Evolutionary conservation across 2,329 filamentous ascomycete genomes (phyloP), one percentile per base, ranked within the genome.

Genomic region (Epichloe uncinata): DNA sequence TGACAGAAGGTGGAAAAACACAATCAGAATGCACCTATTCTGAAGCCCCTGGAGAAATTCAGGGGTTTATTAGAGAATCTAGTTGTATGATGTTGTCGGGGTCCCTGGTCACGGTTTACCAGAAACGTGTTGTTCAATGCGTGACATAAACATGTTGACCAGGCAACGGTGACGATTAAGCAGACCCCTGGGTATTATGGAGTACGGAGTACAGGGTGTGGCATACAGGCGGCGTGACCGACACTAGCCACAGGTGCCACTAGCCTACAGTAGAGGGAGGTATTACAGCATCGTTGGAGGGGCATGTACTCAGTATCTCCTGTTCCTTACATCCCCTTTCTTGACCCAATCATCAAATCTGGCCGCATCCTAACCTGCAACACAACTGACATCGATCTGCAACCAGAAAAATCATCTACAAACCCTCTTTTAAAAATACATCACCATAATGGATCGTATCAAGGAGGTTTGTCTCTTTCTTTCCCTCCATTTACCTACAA

Each of bases 391-490:
- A 53, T 53, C 53, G 55, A 50, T 56, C 54, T 52, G 42, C 52
- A 56, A 53, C 50, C 53, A 41, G 43, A 54, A 34, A 37, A 22
- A 15, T 16, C 11, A 26, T 49, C 11, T 42, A 12, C 30, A 22
- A 9, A 36, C 20, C 30, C 52, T 46, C 52, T 54, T 53, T 52
- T 52, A 50, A 53, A 47, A 41, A 50, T 48, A 52, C 48, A 53
- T 52, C 41, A 35, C 60, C 67, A 77, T 64, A 64, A 91, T 91
- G 87, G 87, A 93, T 71, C 85, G 84, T 72, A 90, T 93, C 70
- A 90, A 87, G 82, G 84, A 89, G 78, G 86, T 90, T 71, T 76
- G 84, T 77, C 50, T 47, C 44, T 42, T 30, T 47, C 11, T 38
- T n/a, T 6, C 9, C n/a, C 12, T 30, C 16, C 37, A n/a, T 11